Evolutionary conservation across 2,329 filamentous ascomycete species (phyloP).

Genomic region (Mycosphaerella arachidis): DNA sequence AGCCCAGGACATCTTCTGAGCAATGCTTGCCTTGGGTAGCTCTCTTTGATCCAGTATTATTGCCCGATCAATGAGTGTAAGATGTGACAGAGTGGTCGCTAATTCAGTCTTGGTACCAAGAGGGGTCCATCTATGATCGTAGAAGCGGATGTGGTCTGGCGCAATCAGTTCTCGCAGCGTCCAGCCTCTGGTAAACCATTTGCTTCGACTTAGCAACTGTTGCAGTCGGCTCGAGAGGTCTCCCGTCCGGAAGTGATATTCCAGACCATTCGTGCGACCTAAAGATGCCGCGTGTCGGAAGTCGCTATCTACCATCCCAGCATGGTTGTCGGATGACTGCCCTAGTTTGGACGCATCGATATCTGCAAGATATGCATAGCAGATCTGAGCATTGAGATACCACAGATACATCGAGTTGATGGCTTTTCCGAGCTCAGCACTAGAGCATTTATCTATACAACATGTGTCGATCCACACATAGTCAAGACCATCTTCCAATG

Average conservation of each 20-base stretch:
- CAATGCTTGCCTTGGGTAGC: constrained; percentile 4
- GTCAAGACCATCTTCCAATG: background rate
- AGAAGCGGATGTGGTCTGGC: constrained; percentile 7
- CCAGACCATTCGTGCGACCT: background rate
- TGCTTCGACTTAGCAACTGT: background rate
- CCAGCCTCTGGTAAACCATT: constrained; percentile 16
- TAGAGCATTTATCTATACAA: constrained; percentile 22
- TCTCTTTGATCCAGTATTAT: background rate
- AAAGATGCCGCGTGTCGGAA: background rate
- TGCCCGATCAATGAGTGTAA: constrained; percentile 27
- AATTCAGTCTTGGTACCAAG: constrained; percentile 12
- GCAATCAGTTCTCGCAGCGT: constrained; percentile 21
- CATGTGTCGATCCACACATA: constrained; percentile 19
- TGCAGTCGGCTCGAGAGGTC: background rate
- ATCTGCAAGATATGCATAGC: constrained; percentile 32
- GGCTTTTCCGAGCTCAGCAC: constrained; percentile 18
- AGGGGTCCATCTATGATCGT: background rate
- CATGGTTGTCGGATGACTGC: too few species aligned
- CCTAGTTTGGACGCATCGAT: background rate
- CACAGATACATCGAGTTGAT: constrained; percentile 28
- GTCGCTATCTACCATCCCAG: background rate
- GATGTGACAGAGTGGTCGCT: constrained; percentile 13
- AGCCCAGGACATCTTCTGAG: constrained; percentile 13
- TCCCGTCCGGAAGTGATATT: background rate
- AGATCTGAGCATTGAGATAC: constrained; percentile 30